Percentiles rank a stretch among this genome's conserved stretches.
Conservation (phyloP, 2,329 filamentous ascomycete species). For the Fusarium sp. region DNA sequence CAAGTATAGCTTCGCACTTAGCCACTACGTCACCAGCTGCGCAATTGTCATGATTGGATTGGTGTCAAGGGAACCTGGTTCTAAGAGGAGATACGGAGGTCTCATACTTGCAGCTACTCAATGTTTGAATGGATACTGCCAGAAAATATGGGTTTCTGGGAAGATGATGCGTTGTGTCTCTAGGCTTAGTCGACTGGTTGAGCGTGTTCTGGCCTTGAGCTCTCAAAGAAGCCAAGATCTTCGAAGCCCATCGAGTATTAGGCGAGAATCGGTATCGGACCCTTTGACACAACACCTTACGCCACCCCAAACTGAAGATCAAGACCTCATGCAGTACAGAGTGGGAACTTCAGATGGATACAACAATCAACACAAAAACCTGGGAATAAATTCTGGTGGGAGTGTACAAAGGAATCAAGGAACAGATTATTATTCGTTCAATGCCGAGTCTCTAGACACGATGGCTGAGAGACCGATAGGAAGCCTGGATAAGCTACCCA, state of each 20-base stretch:
- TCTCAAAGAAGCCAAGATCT: neutral
- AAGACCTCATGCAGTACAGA: neutral
- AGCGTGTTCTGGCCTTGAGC: slow-evolving; percentile 3
- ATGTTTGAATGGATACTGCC: slow-evolving; percentile 36
- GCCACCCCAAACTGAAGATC: neutral
- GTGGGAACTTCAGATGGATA: neutral
- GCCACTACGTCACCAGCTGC: slow-evolving; percentile 39
- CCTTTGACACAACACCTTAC: neutral
- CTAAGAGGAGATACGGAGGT: slow-evolving; percentile 29
- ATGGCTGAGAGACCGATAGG: neutral
- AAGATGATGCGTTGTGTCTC: slow-evolving; percentile 41
- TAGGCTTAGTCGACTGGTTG: slow-evolving; percentile 24
- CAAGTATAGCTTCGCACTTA: slow-evolving; percentile 39
- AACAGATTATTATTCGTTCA: neutral
- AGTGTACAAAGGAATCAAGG: neutral
- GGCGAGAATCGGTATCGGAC: neutral
- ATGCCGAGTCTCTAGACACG: neutral
- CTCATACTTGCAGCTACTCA: slow-evolving; percentile 22
- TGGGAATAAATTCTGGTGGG: neutral
- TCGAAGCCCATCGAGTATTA: neutral
- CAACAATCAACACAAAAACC: neutral
- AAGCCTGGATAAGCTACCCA: neutral
- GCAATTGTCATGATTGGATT: slow-evolving; percentile 40
- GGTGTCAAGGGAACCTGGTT: slow-evolving; percentile 25
- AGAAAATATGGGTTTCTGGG: slow-evolving; percentile 38